Evolutionary conservation across 306 rosid species (phyloP).

Genomic region (Fragaria ananassa): DNA sequence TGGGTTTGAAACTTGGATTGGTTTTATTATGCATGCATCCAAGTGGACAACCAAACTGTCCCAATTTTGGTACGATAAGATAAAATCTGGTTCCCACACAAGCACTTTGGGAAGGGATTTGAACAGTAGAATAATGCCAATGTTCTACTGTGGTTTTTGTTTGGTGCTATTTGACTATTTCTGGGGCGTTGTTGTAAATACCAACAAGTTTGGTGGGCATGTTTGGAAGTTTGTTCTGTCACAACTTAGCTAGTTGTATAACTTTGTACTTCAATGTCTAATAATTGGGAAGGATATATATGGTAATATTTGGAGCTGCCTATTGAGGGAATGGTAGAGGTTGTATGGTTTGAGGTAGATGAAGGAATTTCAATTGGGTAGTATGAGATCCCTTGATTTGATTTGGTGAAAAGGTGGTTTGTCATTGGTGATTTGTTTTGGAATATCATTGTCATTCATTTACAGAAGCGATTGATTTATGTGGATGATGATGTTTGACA

Average conservation of each 20-base stretch:
- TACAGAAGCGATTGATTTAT: neutral
- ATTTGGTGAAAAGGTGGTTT: neutral
- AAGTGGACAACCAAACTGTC: slow-evolving; percentile 12
- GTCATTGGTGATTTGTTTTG: neutral
- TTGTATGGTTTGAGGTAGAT: neutral
- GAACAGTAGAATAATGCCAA: slow-evolving; percentile 11
- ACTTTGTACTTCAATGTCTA: neutral
- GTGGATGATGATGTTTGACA: neutral
- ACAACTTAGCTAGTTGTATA: neutral
- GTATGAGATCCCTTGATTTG: neutral
- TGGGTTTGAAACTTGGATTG: neutral
- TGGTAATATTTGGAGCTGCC: neutral
- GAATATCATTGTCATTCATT: neutral
- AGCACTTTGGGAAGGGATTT: neutral
- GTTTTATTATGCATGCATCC: neutral
- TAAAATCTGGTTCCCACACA: neutral
- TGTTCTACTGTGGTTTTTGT: neutral
- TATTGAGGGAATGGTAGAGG: neutral
- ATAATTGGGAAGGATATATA: neutral
- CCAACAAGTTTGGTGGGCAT: neutral
- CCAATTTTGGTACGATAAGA: slow-evolving; percentile 18
- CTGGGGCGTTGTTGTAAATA: neutral
- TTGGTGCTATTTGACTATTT: slow-evolving; percentile 5
- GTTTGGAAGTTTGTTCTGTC: neutral
- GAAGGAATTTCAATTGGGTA: neutral